Evolutionary conservation across 768 basidiomycete species (phyloP).

Genomic region (Pulveroboletus sp.): DNA sequence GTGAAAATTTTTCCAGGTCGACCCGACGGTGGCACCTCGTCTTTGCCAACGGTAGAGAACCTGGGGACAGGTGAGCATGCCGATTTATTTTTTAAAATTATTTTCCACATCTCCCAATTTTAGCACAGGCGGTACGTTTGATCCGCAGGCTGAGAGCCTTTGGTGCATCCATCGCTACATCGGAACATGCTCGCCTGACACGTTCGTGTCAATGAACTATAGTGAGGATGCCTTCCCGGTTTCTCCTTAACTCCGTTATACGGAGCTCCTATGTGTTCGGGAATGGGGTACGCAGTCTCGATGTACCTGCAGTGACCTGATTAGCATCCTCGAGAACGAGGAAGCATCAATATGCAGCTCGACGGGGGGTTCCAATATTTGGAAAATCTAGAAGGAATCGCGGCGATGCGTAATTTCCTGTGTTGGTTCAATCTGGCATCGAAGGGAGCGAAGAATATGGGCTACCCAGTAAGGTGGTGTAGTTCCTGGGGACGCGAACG

Average conservation of each 20-base stretch:
- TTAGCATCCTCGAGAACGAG: conserved; percentile 41
- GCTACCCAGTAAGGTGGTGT: conserved; percentile 14
- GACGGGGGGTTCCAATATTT: conserved; percentile 32
- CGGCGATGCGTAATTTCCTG: conserved; percentile 18
- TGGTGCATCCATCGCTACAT: too few relatives aligned
- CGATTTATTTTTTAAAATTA: too few relatives aligned
- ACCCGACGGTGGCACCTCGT: too few relatives aligned
- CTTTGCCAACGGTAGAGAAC: too few relatives aligned
- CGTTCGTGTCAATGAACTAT: too few relatives aligned
- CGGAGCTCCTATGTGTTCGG: conserved; percentile 48
- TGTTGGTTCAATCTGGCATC: not conserved
- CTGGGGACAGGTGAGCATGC: too few relatives aligned
- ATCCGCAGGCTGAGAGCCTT: too few relatives aligned
- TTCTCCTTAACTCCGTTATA: conserved; percentile 21
- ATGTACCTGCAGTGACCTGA: conserved; percentile 39
- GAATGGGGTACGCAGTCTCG: conserved; percentile 38
- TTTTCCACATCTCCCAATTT: too few relatives aligned
- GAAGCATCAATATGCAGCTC: conserved; percentile 33
- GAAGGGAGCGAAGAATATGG: not conserved
- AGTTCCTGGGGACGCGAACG: conserved; percentile 8
- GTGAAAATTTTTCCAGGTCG: too few relatives aligned
- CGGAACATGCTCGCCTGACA: too few relatives aligned
- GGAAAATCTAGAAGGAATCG: conserved; percentile 39
- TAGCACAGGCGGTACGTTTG: too few relatives aligned
- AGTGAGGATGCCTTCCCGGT: too few relatives aligned